phyloP scores from a whole-genome alignment of 78 protist genomes.

The Ministeria vibrans region DNA sequence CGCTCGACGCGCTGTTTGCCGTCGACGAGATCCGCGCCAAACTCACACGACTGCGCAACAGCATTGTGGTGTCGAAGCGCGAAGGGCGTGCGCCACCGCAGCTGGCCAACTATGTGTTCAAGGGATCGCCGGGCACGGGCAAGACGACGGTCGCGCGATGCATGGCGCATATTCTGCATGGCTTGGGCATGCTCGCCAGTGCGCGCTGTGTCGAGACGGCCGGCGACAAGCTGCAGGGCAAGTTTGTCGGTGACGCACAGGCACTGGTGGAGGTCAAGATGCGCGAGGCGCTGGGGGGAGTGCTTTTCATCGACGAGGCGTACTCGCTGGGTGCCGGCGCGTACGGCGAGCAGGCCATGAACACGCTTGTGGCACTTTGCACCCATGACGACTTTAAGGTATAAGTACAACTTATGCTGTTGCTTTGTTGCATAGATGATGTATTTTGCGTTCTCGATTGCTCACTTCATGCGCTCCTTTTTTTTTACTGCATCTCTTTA shows the following conservation, averaged over 20 bases:
- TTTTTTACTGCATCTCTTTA: too few relatives aligned
- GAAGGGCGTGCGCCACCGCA: neutral
- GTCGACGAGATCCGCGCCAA: neutral
- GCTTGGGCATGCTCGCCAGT: constrained; percentile 6
- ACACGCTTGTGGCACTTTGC: neutral
- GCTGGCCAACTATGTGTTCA: neutral
- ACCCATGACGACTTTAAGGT: neutral
- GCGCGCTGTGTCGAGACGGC: constrained; percentile 4
- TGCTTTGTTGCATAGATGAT: too few relatives aligned
- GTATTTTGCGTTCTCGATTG: too few relatives aligned
- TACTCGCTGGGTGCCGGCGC: constrained; percentile 8
- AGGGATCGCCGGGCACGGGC: constrained; percentile 38
- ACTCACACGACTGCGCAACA: neutral
- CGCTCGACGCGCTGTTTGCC: neutral
- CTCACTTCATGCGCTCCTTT: too few relatives aligned
- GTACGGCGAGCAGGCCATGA: neutral
- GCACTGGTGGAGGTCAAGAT: constrained; percentile 2
- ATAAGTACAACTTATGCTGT: too few relatives aligned
- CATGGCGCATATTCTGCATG: constrained; percentile 5
- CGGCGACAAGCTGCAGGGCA: constrained; percentile 9
- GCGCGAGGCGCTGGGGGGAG: constrained; percentile 24
- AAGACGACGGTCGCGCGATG: constrained; percentile 43
- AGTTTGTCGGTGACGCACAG: constrained; percentile 31
- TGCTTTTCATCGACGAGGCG: constrained; percentile 55
- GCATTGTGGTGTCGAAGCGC: neutral